Evolutionary conservation across 306 rosid genomes (phyloP).

Genomic region (Fragaria ananassa): DNA sequence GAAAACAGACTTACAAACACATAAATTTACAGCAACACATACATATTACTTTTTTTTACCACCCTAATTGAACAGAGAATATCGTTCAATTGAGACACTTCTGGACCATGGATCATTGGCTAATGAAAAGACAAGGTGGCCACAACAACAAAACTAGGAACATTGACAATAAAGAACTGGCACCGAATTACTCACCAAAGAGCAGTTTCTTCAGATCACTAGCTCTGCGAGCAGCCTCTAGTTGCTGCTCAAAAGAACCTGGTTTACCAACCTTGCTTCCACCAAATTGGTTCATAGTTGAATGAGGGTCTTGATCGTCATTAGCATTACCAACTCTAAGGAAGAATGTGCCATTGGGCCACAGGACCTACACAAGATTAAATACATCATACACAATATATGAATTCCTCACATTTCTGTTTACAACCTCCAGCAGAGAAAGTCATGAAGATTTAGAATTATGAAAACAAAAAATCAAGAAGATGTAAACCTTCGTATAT

Average conservation of each 20-base stretch:
- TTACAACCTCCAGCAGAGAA: not conserved
- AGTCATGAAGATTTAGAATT: not conserved
- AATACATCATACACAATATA: constrained; percentile 1
- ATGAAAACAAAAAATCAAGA: not conserved
- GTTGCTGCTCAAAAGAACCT: constrained; percentile 76
- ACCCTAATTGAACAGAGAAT: not conserved
- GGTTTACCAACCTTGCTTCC: constrained; percentile 44
- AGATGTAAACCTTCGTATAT: not conserved
- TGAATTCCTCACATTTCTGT: not conserved
- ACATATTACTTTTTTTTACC: not conserved
- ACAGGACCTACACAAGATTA: constrained; percentile 59
- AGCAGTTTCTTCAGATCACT: constrained; percentile 79
- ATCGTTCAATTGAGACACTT: not conserved
- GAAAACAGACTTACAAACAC: not conserved
- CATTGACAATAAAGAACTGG: constrained; percentile 3
- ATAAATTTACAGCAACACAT: not conserved
- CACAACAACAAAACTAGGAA: not conserved
- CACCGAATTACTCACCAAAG: constrained; percentile 58
- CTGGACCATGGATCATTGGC: not conserved
- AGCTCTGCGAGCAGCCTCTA: constrained; percentile 97
- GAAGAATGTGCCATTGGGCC: constrained; percentile 90
- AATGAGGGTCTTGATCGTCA: constrained; percentile 32
- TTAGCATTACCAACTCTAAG: constrained; percentile 38
- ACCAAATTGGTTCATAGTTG: constrained; percentile 35
- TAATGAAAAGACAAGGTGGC: not conserved